Evolutionary conservation across 2,329 filamentous ascomycete genomes (phyloP).

Genomic region (Trichoderma breve): DNA sequence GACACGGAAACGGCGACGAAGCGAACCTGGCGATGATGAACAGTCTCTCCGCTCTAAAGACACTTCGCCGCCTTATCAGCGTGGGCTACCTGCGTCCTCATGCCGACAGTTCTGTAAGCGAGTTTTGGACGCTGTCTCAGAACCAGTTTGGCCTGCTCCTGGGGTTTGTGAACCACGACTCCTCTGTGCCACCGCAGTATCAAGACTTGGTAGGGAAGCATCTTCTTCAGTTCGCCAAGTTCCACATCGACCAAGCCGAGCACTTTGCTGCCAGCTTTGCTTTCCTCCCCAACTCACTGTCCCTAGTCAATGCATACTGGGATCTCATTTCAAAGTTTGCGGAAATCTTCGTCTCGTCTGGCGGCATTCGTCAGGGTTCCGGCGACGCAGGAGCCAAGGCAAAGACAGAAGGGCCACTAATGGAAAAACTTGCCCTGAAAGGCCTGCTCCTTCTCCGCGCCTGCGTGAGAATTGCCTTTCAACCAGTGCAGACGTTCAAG

Average conservation of each 20-base stretch:
- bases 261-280: slow-evolving; percentile 80
- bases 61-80: slow-evolving; percentile 74
- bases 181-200: slow-evolving; percentile 51
- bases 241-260: slow-evolving; percentile 83
- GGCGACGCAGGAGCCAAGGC: slow-evolving; percentile 43
- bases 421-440: slow-evolving; percentile 79
- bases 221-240: slow-evolving; percentile 83
- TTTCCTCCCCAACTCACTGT: slow-evolving; percentile 73
- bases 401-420: slow-evolving; percentile 59
- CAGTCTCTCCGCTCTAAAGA: slow-evolving; percentile 76
- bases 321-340: slow-evolving; percentile 73
- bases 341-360: slow-evolving; percentile 65
- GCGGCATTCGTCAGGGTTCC: slow-evolving; percentile 50
- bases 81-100: slow-evolving; percentile 83
- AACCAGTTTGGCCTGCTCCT: slow-evolving; percentile 77
- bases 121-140: slow-evolving; percentile 79
- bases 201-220: slow-evolving; percentile 76
- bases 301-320: slow-evolving; percentile 83
- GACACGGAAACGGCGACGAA: slow-evolving; percentile 56
- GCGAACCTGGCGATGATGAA: slow-evolving; percentile 67
- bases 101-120: slow-evolving; percentile 68
- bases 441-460: slow-evolving; percentile 78
- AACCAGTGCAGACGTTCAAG: slow-evolving; percentile 77
- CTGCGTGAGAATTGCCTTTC: slow-evolving; percentile 82
- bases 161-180: slow-evolving; percentile 56